phyloP scores from a whole-genome alignment of 441 rosid genomes.

The Gossypium laxum region DNA sequence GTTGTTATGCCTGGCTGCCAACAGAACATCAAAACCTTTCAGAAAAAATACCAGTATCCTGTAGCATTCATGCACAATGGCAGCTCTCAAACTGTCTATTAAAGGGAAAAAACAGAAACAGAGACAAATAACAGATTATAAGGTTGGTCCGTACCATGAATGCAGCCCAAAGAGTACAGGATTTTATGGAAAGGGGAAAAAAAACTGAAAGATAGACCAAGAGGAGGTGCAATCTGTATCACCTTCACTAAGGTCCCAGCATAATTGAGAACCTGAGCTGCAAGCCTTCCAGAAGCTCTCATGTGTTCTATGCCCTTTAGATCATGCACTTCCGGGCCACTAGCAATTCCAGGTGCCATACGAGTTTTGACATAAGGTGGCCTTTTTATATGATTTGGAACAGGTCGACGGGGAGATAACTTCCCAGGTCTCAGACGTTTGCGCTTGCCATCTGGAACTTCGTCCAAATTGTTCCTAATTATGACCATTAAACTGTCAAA shows the following conservation, averaged over 20 bases:
- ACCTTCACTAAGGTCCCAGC: slow-evolving; percentile 89
- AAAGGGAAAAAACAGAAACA: neutral
- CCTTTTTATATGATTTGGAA: slow-evolving; percentile 50
- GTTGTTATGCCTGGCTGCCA: slow-evolving; percentile 79
- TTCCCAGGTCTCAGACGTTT: slow-evolving; percentile 56
- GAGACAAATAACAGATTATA: neutral
- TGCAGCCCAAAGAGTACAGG: neutral
- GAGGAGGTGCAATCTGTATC: neutral
- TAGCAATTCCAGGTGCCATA: slow-evolving; percentile 54
- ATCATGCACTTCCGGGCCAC: slow-evolving; percentile 68
- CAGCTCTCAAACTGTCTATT: neutral
- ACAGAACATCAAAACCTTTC: slow-evolving; percentile 16
- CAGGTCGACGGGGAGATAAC: slow-evolving; percentile 62
- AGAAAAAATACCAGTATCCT: neutral
- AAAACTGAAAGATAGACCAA: neutral
- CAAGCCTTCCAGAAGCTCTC: slow-evolving; percentile 88
- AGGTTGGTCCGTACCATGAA: neutral
- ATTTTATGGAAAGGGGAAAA: neutral
- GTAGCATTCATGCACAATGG: neutral
- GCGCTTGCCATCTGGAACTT: slow-evolving; percentile 31
- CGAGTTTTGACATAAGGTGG: slow-evolving; percentile 60
- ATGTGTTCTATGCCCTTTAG: slow-evolving; percentile 61
- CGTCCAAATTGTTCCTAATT: slow-evolving; percentile 41
- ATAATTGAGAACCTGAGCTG: slow-evolving; percentile 67
- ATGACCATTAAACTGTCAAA: slow-evolving; percentile 19